Evolutionary conservation across 1,284 basidiomycete species (phyloP), one percentile per base, ranked within the genome.

Genomic region (Malassezia equina): DNA sequence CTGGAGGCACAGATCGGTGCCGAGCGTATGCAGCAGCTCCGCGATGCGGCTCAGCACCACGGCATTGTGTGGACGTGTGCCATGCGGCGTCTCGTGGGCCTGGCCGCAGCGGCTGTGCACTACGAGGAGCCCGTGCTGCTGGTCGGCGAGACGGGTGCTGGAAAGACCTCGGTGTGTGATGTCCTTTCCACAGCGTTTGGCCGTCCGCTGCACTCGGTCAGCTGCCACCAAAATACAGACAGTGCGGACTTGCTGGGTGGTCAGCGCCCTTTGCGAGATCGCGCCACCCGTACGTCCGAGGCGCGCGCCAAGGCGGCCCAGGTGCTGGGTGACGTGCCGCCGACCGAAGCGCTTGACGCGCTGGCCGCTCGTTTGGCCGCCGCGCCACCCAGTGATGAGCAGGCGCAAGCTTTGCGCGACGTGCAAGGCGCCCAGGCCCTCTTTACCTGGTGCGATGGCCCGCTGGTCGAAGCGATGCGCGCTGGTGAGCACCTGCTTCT

Each of bases 161-260:
- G 94, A 7, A 99, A 99, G 77, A 99, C 94, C 0, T 93, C 90
- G 0, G 86, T 96, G 21, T 96, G 93, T 69, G 90, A 98, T 72
- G 78, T 91, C 7, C 85, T 88, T 58, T 86, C 91, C 0, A 79
- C 83, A 44, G 83, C 83, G 3, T 78, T 83, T 24, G 77, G 77
- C 28, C 83, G 83, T 63, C 77, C 76, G 34, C 78, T 99, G 15
- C 79, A 86, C 63, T 81, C 83, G 7, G 82, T 99, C 66, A 96
- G 89, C 69, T 98, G 93, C 71, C 94, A 99, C 75, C 91, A 96
- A 75, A 98, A 96, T 72, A 98, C 93, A n/a, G 94, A 99, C 77
- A 94, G 93, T 0, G 89, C 93, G 7, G 94, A 99, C 75, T 79
- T 99, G 34, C 87, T 98, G 46, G 94, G 94, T 33, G 88, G 90